These are phyloP conservation scores for Coemansia sp. DNA, from an alignment of 192 early-diverging fungal genomes.

Conservation along the genomic window DNA sequence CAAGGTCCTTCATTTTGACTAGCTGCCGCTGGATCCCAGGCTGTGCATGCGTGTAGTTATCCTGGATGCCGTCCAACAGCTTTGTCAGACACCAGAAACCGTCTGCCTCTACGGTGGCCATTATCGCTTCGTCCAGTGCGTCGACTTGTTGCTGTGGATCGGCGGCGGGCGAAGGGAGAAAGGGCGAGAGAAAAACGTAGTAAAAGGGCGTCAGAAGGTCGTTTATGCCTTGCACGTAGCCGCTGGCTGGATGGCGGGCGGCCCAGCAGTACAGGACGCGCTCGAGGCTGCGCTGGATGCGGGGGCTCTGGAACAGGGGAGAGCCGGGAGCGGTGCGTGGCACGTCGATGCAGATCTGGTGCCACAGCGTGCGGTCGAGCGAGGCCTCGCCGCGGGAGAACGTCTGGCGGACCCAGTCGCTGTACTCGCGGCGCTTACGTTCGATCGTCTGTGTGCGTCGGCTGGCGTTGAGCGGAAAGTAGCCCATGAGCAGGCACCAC, in stretches of 20 bases:
- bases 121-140: constrained; percentile 46
- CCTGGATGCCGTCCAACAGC: constrained; percentile 96
- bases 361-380: constrained; percentile 83
- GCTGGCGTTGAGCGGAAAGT: constrained; percentile 85
- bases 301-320: constrained; percentile 73
- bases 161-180: not conserved
- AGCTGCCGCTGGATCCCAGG: constrained; percentile 95
- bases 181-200: constrained; percentile 76
- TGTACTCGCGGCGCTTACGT: constrained; percentile 92
- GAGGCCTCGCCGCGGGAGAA: constrained; percentile 73
- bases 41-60: constrained; percentile 97
- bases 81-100: constrained; percentile 96
- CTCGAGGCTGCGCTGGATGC: constrained; percentile 85
- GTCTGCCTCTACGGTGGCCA: constrained; percentile 87
- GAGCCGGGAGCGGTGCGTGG: constrained; percentile 86
- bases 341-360: constrained; percentile 97
- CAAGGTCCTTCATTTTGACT: constrained; percentile 81
- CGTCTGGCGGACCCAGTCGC: constrained; percentile 78
- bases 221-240: constrained; percentile 99
- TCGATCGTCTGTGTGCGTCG: constrained; percentile 75
- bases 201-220: constrained; percentile 96
- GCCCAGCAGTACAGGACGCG: constrained; percentile 96
- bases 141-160: constrained; percentile 1
- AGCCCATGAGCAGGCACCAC: constrained; percentile 94
- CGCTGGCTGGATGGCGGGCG: constrained; percentile 95